Evolutionary conservation across 495 filamentous ascomycete genomes (phyloP).

Genomic region (Lophiotrema nucula): DNA sequence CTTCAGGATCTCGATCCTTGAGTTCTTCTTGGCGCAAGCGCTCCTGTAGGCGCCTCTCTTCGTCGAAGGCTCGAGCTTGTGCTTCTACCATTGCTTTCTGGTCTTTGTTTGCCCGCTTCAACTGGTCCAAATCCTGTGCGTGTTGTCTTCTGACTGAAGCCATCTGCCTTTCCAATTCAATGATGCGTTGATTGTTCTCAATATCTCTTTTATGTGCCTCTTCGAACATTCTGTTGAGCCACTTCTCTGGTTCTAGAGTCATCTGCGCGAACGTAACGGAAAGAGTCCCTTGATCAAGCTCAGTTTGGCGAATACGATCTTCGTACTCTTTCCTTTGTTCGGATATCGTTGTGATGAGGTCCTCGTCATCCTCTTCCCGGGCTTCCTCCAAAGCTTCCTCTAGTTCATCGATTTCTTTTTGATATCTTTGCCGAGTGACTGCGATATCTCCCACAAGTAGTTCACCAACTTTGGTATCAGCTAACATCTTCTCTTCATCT

Average conservation of each 20-base stretch:
- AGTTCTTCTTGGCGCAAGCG: no score
- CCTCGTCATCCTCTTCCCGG: constrained; percentile 6
- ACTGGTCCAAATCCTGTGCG: background rate
- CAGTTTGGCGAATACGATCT: background rate
- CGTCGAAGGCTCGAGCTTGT: background rate
- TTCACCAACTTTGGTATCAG: constrained; percentile 33
- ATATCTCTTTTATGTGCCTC: background rate
- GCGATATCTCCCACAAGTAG: background rate
- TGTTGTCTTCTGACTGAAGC: constrained; percentile 1
- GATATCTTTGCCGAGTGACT: background rate
- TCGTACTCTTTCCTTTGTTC: constrained; percentile 8
- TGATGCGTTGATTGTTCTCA: background rate
- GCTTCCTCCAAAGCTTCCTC: constrained; percentile 12
- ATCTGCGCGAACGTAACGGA: background rate
- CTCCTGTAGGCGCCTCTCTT: no score
- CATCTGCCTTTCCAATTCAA: constrained; percentile 5
- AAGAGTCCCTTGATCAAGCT: constrained; percentile 3
- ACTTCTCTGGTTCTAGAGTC: background rate
- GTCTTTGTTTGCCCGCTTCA: background rate
- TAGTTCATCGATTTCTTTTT: background rate
- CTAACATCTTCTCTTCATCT: constrained; percentile 30
- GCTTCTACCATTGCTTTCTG: background rate
- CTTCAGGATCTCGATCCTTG: no score
- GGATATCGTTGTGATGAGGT: constrained; percentile 12
- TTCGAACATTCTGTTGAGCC: background rate